Conservation (phyloP, 2,329 filamentous ascomycete genomes). For the Botrytis sinoallii region DNA sequence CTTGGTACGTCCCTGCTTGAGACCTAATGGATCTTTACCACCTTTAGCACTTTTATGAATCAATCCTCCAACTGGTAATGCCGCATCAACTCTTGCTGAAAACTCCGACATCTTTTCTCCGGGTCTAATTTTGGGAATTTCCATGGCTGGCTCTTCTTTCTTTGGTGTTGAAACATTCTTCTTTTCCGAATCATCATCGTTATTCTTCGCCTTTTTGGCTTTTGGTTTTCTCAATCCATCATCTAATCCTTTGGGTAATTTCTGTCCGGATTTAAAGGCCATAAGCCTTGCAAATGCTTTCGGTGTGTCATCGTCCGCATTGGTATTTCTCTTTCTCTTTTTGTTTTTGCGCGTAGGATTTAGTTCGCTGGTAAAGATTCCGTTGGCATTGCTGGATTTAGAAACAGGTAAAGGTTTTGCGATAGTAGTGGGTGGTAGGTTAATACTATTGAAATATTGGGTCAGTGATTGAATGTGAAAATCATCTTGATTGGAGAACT, state of each 20-base stretch:
- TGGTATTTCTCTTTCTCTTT: constrained; percentile 51
- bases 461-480: constrained; percentile 18
- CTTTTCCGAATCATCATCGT: constrained; percentile 22
- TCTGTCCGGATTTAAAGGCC: constrained; percentile 65
- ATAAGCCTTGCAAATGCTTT: constrained; percentile 85
- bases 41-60: constrained; percentile 57
- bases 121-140: constrained; percentile 69
- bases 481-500: constrained; percentile 11
- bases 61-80: constrained; percentile 72
- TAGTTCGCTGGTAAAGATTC: constrained; percentile 38
- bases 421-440: constrained; percentile 56
- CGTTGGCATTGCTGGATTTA: constrained; percentile 43
- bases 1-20: constrained; percentile 69
- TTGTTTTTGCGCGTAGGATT: constrained; percentile 34
- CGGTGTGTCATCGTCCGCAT: constrained; percentile 66
- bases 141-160: constrained; percentile 31
- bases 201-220: constrained; percentile 35
- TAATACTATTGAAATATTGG: constrained; percentile 34
- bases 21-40: constrained; percentile 60
- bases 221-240: constrained; percentile 52
- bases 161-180: constrained; percentile 23
- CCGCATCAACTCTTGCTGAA: constrained; percentile 75
- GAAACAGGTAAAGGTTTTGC: constrained; percentile 57
- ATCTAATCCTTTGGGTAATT: constrained; percentile 63
- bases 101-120: constrained; percentile 84